phyloP scores from a whole-genome alignment of 2,329 filamentous ascomycete genomes.

The Diaporthe capsici region DNA sequence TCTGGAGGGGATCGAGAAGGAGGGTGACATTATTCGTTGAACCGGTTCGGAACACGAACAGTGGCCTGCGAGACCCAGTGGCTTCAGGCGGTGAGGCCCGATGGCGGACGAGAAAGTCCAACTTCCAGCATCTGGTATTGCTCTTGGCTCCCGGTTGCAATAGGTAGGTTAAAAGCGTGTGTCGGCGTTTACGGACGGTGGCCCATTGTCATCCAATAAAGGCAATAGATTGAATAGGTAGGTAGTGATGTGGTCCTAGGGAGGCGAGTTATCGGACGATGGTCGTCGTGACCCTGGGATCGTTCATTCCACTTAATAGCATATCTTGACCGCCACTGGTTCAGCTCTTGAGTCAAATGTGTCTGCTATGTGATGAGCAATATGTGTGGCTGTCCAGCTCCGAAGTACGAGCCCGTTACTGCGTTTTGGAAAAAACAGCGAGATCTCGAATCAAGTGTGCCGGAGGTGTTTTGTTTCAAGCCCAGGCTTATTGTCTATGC shows the following conservation, averaged over 20 bases:
- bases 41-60: not conserved
- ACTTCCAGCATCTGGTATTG: not conserved
- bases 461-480: no score
- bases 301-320: slow-evolving; percentile 41
- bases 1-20: slow-evolving; percentile 83
- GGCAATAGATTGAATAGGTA: slow-evolving; percentile 38
- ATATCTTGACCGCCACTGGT: slow-evolving; percentile 28
- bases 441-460: not conserved
- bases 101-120: no score
- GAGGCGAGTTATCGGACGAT: slow-evolving; percentile 33
- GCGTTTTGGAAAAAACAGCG: no score
- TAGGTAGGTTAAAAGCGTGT: slow-evolving; percentile 39
- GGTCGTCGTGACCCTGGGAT: slow-evolving; percentile 31
- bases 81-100: not conserved
- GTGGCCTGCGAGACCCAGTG: no score
- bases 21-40: slow-evolving; percentile 79
- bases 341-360: not conserved
- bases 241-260: slow-evolving; percentile 38
- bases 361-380: not conserved
- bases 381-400: not conserved
- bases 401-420: not conserved
- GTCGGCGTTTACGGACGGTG: slow-evolving; percentile 14
- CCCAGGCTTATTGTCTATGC: not conserved
- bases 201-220: slow-evolving; percentile 20
- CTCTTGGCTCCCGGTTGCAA: slow-evolving; percentile 52